Evolutionary conservation across 495 filamentous ascomycete genomes (phyloP).

Genomic region (Aspergillus steynii): DNA sequence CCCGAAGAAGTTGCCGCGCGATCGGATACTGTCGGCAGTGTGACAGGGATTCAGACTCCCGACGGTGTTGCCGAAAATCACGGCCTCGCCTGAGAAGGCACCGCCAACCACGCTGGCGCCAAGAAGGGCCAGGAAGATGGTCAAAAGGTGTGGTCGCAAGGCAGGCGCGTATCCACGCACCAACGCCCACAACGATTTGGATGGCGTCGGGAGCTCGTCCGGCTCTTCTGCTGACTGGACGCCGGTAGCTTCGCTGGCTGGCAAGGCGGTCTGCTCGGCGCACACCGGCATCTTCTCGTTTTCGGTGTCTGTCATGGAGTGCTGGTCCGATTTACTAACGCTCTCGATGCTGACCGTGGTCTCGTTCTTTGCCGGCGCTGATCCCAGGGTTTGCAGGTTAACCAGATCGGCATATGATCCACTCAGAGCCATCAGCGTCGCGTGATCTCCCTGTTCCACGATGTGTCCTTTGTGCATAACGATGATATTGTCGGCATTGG

Average conservation of each 20-base stretch:
- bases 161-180: constrained; percentile 33
- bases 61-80: constrained; percentile 55
- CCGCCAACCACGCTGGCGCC: constrained; percentile 47
- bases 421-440: constrained; percentile 35
- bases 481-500: constrained; percentile 66
- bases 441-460: constrained; percentile 56
- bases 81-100: constrained; percentile 49
- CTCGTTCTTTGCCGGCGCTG: constrained; percentile 25
- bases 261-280: constrained; percentile 19
- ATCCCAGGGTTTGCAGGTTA: constrained; percentile 40
- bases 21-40: constrained; percentile 32
- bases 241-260: constrained; percentile 19
- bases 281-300: constrained; percentile 23
- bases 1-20: constrained; percentile 48
- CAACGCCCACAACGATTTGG: constrained; percentile 34
- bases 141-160: constrained; percentile 38
- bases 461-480: constrained; percentile 58
- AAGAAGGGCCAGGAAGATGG: constrained; percentile 38
- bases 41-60: constrained; percentile 47
- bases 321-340: constrained; percentile 28
- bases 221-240: constrained; percentile 18
- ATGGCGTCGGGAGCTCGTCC: constrained; percentile 32
- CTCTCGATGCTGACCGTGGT: constrained; percentile 19
- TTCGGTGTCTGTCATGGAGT: constrained; percentile 24
- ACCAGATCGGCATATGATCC: constrained; percentile 50